These are phyloP conservation scores for Trichoderma erinaceum DNA, from an alignment of 495 filamentous ascomycete genomes.

Conservation along the genomic window DNA sequence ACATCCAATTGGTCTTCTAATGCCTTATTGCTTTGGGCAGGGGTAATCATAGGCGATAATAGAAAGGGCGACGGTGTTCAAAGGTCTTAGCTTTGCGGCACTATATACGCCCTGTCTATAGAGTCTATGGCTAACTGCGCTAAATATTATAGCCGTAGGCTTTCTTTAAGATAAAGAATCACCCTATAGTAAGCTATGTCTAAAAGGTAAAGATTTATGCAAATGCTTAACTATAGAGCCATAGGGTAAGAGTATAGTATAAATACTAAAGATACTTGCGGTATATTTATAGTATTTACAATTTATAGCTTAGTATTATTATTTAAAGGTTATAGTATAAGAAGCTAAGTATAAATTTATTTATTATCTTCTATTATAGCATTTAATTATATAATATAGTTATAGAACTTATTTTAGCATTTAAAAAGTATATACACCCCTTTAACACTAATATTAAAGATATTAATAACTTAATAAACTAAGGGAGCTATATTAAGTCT, in stretches of 20 bases:
- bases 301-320: neutral
- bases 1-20: neutral
- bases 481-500: neutral
- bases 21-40: neutral
- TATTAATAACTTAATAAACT: neutral
- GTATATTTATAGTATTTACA: neutral
- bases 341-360: neutral
- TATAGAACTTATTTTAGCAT: neutral
- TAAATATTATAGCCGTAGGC: neutral
- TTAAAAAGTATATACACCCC: neutral
- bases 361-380: neutral
- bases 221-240: neutral
- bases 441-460: neutral
- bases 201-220: neutral
- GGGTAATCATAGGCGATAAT: neutral
- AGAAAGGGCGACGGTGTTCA: neutral
- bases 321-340: neutral
- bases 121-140: neutral
- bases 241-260: neutral
- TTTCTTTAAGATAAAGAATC: neutral
- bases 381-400: neutral
- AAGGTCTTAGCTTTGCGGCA: neutral
- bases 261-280: neutral
- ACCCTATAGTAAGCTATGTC: neutral
- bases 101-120: neutral